Conservation (phyloP, 805 yeast genomes). For the Grigorovia jiainica region DNA sequence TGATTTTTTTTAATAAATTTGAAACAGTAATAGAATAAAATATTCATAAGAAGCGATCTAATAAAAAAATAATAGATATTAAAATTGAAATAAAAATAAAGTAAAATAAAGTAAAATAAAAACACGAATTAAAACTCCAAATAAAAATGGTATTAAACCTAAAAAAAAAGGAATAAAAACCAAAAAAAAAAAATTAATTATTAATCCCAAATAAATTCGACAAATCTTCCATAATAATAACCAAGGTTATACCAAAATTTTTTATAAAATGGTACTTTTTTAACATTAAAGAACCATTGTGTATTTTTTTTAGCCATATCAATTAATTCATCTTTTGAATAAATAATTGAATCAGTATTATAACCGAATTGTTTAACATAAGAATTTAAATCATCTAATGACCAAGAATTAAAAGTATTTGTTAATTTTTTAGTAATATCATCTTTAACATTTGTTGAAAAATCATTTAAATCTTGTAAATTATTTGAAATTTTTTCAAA, state of each 20-base stretch:
- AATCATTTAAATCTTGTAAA: conserved; percentile 6
- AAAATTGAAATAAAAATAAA: too few species aligned
- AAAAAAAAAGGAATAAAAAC: too few species aligned
- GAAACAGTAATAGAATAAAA: too few species aligned
- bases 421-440: conserved; percentile 14
- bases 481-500: conserved; percentile 5
- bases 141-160: too few species aligned
- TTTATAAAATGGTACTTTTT: conserved; percentile 22
- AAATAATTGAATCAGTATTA: conserved; percentile 11
- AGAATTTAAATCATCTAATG: conserved; percentile 33
- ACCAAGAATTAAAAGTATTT: conserved; percentile 32
- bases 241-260: conserved; percentile 6
- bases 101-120: too few species aligned
- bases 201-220: neutral
- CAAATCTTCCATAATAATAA: neutral
- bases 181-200: too few species aligned
- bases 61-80: too few species aligned
- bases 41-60: too few species aligned
- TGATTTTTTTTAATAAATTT: too few species aligned
- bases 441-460: conserved; percentile 9
- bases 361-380: conserved; percentile 38
- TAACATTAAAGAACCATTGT: conserved; percentile 27
- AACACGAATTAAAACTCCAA: too few species aligned
- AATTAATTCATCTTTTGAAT: conserved; percentile 29
- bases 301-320: conserved; percentile 35